These are phyloP conservation scores for Ilyonectria destructans DNA, from an alignment of 2,329 filamentous ascomycete species.

Conservation along the genomic window DNA sequence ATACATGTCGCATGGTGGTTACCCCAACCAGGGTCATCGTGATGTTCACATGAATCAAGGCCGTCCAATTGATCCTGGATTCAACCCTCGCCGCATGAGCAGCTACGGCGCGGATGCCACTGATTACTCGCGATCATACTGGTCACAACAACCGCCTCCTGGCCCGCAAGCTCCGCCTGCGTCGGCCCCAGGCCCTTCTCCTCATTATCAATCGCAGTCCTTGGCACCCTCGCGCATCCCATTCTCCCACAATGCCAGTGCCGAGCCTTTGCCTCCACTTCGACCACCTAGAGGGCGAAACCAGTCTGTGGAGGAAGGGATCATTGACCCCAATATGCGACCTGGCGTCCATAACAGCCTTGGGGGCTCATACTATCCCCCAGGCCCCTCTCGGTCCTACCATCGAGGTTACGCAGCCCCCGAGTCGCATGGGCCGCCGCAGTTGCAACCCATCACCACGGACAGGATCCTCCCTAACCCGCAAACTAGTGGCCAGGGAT, in stretches of 20 bases:
- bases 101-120: constrained; percentile 51
- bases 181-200: constrained; percentile 43
- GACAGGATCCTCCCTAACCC: constrained; percentile 57
- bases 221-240: constrained; percentile 52
- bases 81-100: constrained; percentile 52
- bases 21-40: constrained; percentile 50
- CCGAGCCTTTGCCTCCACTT: constrained; percentile 58
- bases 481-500: constrained; percentile 51
- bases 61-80: constrained; percentile 54
- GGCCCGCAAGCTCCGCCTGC: constrained; percentile 48
- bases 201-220: constrained; percentile 49
- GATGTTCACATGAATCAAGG: constrained; percentile 50
- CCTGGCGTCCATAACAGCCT: constrained; percentile 46
- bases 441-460: constrained; percentile 49
- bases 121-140: constrained; percentile 54
- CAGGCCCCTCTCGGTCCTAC: constrained; percentile 51
- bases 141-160: constrained; percentile 53
- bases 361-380: constrained; percentile 52
- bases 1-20: constrained; percentile 51
- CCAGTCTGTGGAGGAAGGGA: constrained; percentile 55
- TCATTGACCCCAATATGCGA: constrained; percentile 54
- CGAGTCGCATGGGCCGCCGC: constrained; percentile 48
- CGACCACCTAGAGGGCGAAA: constrained; percentile 57
- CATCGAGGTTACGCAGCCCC: constrained; percentile 52
- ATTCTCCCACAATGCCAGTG: constrained; percentile 55